A percentile compares a stretch with the other conserved stretches of the same genome.
phyloP scores from a whole-genome alignment of 2,329 filamentous ascomycete species.

The Didymosphaeria variabile region DNA sequence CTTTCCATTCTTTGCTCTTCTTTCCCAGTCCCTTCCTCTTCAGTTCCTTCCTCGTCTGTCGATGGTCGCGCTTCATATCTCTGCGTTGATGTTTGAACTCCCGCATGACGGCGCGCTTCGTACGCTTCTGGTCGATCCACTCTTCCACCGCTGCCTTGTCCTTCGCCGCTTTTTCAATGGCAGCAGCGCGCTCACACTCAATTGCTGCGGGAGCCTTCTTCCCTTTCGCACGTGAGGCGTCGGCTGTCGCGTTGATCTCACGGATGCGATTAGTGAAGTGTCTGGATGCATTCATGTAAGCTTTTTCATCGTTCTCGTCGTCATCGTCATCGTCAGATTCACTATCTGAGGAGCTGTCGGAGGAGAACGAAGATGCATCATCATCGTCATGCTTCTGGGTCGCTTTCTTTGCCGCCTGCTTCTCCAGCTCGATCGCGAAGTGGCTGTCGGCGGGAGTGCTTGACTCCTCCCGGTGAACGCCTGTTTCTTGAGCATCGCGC shows the following conservation, averaged over 20 bases:
- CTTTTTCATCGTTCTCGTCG: conserved; percentile 20
- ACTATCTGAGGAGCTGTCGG: conserved; percentile 28
- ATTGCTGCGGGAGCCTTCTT: conserved; percentile 34
- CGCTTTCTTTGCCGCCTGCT: conserved; percentile 12
- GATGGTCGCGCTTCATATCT: conserved; percentile 28
- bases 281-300: conserved; percentile 12
- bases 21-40: conserved; percentile 33
- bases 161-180: conserved; percentile 33
- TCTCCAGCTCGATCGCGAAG: conserved; percentile 8
- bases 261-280: conserved; percentile 30
- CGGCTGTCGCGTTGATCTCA: conserved; percentile 33
- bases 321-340: conserved; percentile 23
- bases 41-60: conserved; percentile 20
- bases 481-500: conserved; percentile 31
- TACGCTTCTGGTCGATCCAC: conserved; percentile 27
- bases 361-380: conserved; percentile 33
- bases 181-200: conserved; percentile 32
- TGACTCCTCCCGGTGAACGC: conserved; percentile 22
- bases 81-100: conserved; percentile 29
- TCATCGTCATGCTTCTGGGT: conserved; percentile 27
- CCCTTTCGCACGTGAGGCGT: conserved; percentile 30
- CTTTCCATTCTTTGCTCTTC: conserved; percentile 34
- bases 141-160: conserved; percentile 31
- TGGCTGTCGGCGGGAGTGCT: conserved; percentile 7
- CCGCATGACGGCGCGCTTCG: conserved; percentile 29